These are phyloP conservation scores for Fragaria iinumae DNA, from an alignment of 306 rosid species.

Conservation along the genomic window DNA sequence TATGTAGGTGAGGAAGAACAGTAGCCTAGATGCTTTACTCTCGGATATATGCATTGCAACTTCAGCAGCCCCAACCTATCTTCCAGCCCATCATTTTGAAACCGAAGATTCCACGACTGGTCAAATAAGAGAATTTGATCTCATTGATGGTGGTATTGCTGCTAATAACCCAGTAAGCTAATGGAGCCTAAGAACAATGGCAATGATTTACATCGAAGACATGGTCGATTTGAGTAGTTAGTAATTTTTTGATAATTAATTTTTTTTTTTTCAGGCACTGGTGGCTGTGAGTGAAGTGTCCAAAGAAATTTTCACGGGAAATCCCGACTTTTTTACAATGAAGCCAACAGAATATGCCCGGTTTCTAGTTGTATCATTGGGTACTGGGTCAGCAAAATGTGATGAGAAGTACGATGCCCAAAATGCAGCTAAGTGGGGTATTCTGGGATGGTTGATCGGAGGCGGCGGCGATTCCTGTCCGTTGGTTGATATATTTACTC, in stretches of 20 bases:
- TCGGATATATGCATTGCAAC: conserved; percentile 51
- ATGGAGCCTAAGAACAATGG: neutral
- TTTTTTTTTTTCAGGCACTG: conserved; percentile 20
- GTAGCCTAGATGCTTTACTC: conserved; percentile 27
- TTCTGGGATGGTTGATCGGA: conserved; percentile 36
- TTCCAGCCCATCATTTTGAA: conserved; percentile 38
- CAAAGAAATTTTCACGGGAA: conserved; percentile 29
- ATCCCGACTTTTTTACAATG: conserved; percentile 33
- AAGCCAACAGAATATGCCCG: conserved; percentile 30
- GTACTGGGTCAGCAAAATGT: conserved; percentile 35
- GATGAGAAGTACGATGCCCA: conserved; percentile 28
- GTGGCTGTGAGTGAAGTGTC: conserved; percentile 37
- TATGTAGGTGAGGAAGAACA: conserved; percentile 26
- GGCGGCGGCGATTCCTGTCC: conserved; percentile 33
- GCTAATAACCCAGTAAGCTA: conserved; percentile 55
- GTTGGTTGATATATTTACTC: conserved; percentile 31
- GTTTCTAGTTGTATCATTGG: conserved; percentile 39
- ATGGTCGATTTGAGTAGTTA: neutral
- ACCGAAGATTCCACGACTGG: conserved; percentile 17
- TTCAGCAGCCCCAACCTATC: conserved; percentile 43
- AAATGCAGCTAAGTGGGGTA: conserved; percentile 41
- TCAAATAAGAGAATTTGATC: conserved; percentile 35
- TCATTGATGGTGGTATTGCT: conserved; percentile 43
- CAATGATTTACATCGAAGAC: neutral
- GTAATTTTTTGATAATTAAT: no score